These are phyloP conservation scores for Coemansia pectinata DNA, from an alignment of 192 early-diverging fungal genomes.

Conservation along the genomic window DNA sequence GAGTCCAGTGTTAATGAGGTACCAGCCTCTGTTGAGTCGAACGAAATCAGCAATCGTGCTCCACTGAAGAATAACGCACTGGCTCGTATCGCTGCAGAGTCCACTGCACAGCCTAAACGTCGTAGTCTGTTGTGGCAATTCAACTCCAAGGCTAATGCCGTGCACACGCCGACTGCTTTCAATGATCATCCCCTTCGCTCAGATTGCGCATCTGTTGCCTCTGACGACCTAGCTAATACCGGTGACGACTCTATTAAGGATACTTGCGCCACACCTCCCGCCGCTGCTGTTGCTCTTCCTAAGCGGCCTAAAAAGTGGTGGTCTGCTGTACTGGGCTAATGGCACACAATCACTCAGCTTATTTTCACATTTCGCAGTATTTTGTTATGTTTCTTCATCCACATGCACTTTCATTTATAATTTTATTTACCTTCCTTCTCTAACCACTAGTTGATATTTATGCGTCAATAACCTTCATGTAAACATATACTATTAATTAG, in stretches of 20 bases:
- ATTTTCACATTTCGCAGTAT: neutral
- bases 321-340: slow-evolving; percentile 36
- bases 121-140: slow-evolving; percentile 44
- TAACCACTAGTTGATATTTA: neutral
- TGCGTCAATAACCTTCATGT: neutral
- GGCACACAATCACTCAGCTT: neutral
- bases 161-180: neutral
- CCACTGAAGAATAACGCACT: slow-evolving; percentile 10
- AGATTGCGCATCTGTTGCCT: slow-evolving; percentile 6
- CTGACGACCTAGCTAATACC: neutral
- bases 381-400: neutral
- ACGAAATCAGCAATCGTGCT: neutral
- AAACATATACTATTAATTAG: neutral
- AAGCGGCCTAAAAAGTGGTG: slow-evolving; percentile 40
- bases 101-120: slow-evolving; percentile 21
- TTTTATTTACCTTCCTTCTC: neutral
- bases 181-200: neutral
- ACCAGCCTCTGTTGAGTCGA: neutral
- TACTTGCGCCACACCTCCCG: neutral
- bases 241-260: neutral
- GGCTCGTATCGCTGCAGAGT: slow-evolving; percentile 9
- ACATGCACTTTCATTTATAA: neutral
- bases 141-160: slow-evolving; percentile 14
- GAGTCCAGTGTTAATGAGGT: neutral
- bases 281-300: neutral